Evolutionary conservation across 345 rosid genomes (phyloP).

Genomic region (Eucalyptus paniculata): DNA sequence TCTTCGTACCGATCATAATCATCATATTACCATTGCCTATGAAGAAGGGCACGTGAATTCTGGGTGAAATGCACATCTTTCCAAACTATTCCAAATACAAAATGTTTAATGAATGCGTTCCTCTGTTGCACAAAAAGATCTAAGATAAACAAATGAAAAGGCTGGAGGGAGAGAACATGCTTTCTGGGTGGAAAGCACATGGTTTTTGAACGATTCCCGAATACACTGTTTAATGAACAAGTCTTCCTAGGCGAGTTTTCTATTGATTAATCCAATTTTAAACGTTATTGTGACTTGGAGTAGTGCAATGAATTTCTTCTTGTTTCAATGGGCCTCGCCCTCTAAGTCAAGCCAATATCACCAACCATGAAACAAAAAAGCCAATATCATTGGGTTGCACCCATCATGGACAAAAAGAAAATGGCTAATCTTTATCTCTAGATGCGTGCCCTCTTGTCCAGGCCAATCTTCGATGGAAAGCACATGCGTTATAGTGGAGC

Average conservation of each 20-base stretch:
- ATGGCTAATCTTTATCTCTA: background rate
- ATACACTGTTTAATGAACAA: background rate
- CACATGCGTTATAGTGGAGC: background rate
- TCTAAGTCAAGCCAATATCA: background rate
- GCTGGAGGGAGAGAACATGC: background rate
- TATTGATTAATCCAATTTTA: too few relatives aligned
- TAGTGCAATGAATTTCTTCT: too few relatives aligned
- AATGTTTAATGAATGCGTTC: background rate
- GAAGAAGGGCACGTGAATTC: too few relatives aligned
- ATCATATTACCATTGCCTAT: fast-evolving
- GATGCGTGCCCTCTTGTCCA: background rate
- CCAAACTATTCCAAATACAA: too few relatives aligned
- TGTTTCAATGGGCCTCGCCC: too few relatives aligned
- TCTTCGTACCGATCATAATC: fast-evolving
- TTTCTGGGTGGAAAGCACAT: background rate
- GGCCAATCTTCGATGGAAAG: background rate
- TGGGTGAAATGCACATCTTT: too few relatives aligned
- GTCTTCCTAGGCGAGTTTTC: too few relatives aligned
- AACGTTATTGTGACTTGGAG: too few relatives aligned
- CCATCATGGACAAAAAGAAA: background rate
- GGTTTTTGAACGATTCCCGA: background rate
- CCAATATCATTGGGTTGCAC: background rate
- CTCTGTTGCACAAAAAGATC: background rate
- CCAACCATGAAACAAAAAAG: too few relatives aligned
- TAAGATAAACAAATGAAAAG: background rate